These are phyloP conservation scores for Cutaneotrichosporon cyanovorans DNA, from an alignment of 1,284 basidiomycete genomes.

Conservation along the genomic window DNA sequence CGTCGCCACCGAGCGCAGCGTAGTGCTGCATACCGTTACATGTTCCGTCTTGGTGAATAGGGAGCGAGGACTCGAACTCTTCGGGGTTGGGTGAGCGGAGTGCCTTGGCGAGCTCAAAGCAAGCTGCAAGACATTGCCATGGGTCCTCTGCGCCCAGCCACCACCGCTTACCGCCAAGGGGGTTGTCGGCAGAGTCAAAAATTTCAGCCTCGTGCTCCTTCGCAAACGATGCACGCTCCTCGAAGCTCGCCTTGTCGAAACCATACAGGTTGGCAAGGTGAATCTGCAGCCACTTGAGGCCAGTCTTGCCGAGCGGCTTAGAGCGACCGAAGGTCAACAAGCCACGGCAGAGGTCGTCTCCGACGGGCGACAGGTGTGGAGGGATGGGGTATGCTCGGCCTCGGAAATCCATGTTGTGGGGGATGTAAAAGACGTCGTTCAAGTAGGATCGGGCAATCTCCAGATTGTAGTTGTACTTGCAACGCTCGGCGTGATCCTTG, in stretches of 20 bases:
- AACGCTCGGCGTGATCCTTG: conserved; percentile 81
- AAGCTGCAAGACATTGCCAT: conserved; percentile 93
- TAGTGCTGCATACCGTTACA: conserved; percentile 99
- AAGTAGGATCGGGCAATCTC: conserved; percentile 77
- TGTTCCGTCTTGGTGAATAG: conserved; percentile 96
- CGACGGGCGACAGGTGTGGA: conserved; percentile 91
- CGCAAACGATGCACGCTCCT: conserved; percentile 77
- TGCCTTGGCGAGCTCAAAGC: conserved; percentile 76
- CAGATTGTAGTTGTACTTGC: conserved; percentile 92
- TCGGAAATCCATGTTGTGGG: conserved; percentile 97
- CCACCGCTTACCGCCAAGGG: conserved; percentile 72
- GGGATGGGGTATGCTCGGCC: conserved; percentile 96
- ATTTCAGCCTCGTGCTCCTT: conserved; percentile 68
- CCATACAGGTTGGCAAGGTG: conserved; percentile 90
- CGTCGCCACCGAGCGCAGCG: conserved; percentile 91
- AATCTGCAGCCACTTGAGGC: conserved; percentile 81
- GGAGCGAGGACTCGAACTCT: conserved; percentile 65
- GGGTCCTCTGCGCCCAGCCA: conserved; percentile 92
- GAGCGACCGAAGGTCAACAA: conserved; percentile 75
- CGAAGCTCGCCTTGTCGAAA: conserved; percentile 90
- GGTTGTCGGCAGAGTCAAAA: conserved; percentile 75
- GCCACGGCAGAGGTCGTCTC: conserved; percentile 88
- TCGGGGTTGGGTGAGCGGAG: conserved; percentile 66
- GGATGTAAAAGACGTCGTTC: conserved; percentile 74
- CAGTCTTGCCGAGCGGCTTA: conserved; percentile 71